These are phyloP conservation scores for Boletales sp. DNA, from an alignment of 768 basidiomycete genomes.

Conservation along the genomic window DNA sequence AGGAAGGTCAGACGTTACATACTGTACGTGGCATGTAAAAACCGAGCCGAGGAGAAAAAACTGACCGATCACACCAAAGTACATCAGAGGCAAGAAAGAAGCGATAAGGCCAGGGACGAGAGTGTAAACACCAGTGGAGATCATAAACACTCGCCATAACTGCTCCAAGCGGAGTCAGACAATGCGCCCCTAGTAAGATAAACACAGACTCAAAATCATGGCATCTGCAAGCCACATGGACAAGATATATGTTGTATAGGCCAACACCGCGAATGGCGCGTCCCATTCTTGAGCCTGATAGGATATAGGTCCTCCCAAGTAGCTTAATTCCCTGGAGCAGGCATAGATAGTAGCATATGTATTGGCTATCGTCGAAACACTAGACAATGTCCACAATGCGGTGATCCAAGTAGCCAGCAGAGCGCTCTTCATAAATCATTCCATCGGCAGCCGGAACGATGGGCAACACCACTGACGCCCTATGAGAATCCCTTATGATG, in stretches of 20 bases:
- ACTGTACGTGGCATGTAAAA: too few relatives aligned
- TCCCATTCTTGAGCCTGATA: background rate
- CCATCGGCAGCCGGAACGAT: too few relatives aligned
- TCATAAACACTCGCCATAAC: background rate
- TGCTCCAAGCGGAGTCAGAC: background rate
- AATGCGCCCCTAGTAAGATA: too few relatives aligned
- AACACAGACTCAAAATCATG: background rate
- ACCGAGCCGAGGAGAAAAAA: background rate
- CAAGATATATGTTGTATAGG: background rate
- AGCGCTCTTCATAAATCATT: background rate
- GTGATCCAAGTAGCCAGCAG: background rate
- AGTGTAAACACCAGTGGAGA: background rate
- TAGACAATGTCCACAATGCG: background rate
- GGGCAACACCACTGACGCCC: too few relatives aligned
- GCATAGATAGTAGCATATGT: background rate
- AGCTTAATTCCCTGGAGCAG: background rate
- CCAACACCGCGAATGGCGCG: background rate
- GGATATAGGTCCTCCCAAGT: background rate
- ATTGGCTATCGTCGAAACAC: background rate
- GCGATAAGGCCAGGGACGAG: background rate
- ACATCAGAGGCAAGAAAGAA: background rate
- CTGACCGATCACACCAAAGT: background rate
- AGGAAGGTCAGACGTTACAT: background rate
- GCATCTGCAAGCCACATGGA: slow-evolving; percentile 1
- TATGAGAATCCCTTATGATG: too few relatives aligned